These are phyloP conservation scores for Penicillium lividum DNA, from an alignment of 495 filamentous ascomycete species.

Conservation along the genomic window DNA sequence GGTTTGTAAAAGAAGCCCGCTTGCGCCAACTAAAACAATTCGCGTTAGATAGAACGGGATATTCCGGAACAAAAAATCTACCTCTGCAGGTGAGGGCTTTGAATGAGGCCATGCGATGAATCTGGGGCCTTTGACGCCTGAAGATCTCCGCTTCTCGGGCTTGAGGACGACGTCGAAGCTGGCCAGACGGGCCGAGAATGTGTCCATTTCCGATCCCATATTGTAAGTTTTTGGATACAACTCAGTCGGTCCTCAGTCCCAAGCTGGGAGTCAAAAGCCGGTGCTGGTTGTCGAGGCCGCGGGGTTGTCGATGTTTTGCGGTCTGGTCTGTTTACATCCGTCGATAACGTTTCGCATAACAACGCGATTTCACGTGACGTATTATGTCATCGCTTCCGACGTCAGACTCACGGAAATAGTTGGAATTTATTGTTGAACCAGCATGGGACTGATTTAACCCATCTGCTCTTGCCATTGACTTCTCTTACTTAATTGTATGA, in stretches of 20 bases:
- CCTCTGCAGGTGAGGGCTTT: constrained; percentile 62
- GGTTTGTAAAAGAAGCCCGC: constrained; percentile 92
- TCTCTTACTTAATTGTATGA: constrained; percentile 25
- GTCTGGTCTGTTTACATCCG: constrained; percentile 37
- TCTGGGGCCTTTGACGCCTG: constrained; percentile 62
- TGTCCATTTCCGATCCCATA: constrained; percentile 52
- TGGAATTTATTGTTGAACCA: constrained; percentile 11
- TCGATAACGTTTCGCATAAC: constrained; percentile 10
- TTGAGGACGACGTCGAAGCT: constrained; percentile 68
- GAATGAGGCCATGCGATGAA: constrained; percentile 75
- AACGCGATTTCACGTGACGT: constrained; percentile 34
- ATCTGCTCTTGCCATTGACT: constrained; percentile 16
- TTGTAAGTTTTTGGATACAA: constrained; percentile 7
- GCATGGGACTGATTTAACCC: constrained; percentile 12
- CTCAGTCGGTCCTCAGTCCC: constrained; percentile 7
- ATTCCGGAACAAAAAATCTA: constrained; percentile 35
- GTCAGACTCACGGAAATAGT: constrained; percentile 24
- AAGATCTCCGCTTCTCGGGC: constrained; percentile 64
- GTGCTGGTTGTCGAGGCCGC: constrained; percentile 13
- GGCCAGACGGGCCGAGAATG: constrained; percentile 70
- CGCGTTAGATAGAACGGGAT: constrained; percentile 3
- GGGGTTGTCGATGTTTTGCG: constrained; percentile 17
- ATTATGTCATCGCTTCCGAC: constrained; percentile 28
- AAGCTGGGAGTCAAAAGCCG: constrained; percentile 4
- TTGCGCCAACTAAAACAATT: constrained; percentile 66